A percentile compares a stretch with the other conserved stretches of the same genome.
These are phyloP conservation scores for Tuber aestivum DNA, from an alignment of 495 filamentous ascomycete genomes.

Conservation along the genomic window DNA sequence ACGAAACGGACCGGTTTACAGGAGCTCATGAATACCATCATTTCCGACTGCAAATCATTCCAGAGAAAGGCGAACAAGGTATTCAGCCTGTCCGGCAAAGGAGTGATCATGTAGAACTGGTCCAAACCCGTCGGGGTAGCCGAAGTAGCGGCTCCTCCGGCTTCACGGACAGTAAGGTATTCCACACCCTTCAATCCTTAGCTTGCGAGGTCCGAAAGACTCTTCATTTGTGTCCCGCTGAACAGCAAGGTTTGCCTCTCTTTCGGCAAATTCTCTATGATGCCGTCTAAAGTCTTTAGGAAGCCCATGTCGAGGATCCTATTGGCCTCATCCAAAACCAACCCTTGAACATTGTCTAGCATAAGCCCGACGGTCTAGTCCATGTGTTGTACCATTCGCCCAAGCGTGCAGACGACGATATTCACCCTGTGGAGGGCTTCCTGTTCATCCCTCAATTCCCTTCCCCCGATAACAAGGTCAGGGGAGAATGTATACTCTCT, in stretches of 20 bases:
- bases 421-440: constrained; percentile 89
- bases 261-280: constrained; percentile 84
- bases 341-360: constrained; percentile 80
- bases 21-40: constrained; percentile 86
- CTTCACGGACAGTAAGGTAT: constrained; percentile 91
- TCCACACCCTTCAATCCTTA: constrained; percentile 84
- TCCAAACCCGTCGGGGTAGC: constrained; percentile 79
- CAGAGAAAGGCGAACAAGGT: constrained; percentile 88
- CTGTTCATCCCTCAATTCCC: constrained; percentile 79
- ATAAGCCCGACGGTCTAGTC: constrained; percentile 90
- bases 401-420: constrained; percentile 93
- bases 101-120: constrained; percentile 83
- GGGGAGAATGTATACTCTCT: constrained; percentile 87
- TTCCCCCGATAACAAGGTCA: constrained; percentile 91
- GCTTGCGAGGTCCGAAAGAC: constrained; percentile 83
- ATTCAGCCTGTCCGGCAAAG: constrained; percentile 79
- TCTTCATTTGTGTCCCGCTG: constrained; percentile 92
- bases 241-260: constrained; percentile 88
- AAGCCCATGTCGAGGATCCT: constrained; percentile 98
- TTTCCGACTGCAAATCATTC: constrained; percentile 80
- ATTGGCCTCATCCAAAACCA: constrained; percentile 95
- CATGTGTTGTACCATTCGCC: constrained; percentile 90
- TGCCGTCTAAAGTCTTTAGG: constrained; percentile 81
- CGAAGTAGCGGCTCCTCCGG: constrained; percentile 50
- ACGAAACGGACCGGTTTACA: constrained; percentile 96